phyloP scores from a whole-genome alignment of 176 grass and related monocot species.

The Avena atlantica region DNA sequence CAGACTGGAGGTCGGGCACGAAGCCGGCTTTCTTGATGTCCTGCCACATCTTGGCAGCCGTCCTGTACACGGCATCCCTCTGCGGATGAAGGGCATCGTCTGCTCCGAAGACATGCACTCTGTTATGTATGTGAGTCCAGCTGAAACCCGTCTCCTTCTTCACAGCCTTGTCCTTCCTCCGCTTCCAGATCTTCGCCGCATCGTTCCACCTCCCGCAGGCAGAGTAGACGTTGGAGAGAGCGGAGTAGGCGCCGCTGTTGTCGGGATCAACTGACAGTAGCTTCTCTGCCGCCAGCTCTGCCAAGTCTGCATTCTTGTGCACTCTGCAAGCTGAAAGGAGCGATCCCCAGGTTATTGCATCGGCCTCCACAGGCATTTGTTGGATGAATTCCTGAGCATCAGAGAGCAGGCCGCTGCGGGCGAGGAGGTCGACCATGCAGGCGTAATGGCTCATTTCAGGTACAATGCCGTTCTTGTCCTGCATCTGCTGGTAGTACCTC shows the following conservation, averaged over 20 bases:
- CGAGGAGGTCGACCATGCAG: slow-evolving; percentile 89
- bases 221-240: slow-evolving; percentile 90
- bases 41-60: slow-evolving; percentile 60
- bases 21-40: slow-evolving; percentile 75
- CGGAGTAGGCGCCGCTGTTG: slow-evolving; percentile 85
- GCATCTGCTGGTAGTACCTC: slow-evolving; percentile 77
- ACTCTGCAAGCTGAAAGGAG: slow-evolving; percentile 78
- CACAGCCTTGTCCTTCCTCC: slow-evolving; percentile 68
- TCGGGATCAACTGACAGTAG: slow-evolving; percentile 64
- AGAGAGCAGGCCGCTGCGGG: slow-evolving; percentile 60
- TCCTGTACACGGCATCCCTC: slow-evolving; percentile 57
- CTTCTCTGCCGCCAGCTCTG: slow-evolving; percentile 72
- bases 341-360: slow-evolving; percentile 77
- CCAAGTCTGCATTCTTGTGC: slow-evolving; percentile 70
- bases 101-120: slow-evolving; percentile 70
- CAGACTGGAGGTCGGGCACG: slow-evolving; percentile 57
- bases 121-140: slow-evolving; percentile 61
- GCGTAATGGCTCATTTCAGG: slow-evolving; percentile 85
- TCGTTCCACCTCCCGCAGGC: slow-evolving; percentile 87
- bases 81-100: slow-evolving; percentile 67
- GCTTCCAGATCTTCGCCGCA: slow-evolving; percentile 80
- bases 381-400: slow-evolving; percentile 84
- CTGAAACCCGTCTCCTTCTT: slow-evolving; percentile 91
- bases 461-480: slow-evolving; percentile 55
- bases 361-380: slow-evolving; percentile 65